A percentile compares a stretch with the other conserved stretches of the same genome.
phyloP scores from a whole-genome alignment of 2,329 filamentous ascomycete species.

The Raffaelea ambrosiae region DNA sequence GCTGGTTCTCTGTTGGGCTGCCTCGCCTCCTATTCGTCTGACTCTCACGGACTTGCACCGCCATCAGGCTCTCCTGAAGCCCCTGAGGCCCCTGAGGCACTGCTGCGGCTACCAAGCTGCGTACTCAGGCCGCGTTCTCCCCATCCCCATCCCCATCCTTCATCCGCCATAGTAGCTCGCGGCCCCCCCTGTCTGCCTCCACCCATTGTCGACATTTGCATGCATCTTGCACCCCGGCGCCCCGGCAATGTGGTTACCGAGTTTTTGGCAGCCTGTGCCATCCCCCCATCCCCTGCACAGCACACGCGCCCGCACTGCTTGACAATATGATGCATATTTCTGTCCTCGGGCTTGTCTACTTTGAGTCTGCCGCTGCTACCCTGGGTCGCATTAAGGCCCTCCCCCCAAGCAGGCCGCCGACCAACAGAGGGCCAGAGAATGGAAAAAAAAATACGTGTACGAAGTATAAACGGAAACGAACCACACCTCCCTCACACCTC shows the following conservation, averaged over 20 bases:
- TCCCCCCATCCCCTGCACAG: no score
- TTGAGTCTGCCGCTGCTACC: conserved; percentile 4
- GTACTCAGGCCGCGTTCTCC: no score
- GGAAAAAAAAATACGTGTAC: conserved; percentile 2
- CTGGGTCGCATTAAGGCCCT: conserved; percentile 8
- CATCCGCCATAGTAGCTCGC: no score
- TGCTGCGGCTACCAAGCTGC: no score
- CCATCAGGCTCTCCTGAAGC: no score
- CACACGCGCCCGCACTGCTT: neutral
- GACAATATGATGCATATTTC: neutral
- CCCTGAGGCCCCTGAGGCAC: no score
- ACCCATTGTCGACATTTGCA: no score
- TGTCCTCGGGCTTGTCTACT: neutral
- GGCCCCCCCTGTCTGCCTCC: no score
- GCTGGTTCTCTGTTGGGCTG: no score
- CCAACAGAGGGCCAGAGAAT: neutral
- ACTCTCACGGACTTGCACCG: no score
- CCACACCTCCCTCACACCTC: neutral
- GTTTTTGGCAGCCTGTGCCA: neutral
- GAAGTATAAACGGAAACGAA: neutral
- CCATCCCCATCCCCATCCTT: no score
- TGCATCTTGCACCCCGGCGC: neutral
- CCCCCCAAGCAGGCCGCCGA: neutral
- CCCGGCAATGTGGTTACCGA: neutral
- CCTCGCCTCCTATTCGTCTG: no score